phyloP scores from a whole-genome alignment of 2,329 filamentous ascomycete species.

The Chaetomium sp. region DNA sequence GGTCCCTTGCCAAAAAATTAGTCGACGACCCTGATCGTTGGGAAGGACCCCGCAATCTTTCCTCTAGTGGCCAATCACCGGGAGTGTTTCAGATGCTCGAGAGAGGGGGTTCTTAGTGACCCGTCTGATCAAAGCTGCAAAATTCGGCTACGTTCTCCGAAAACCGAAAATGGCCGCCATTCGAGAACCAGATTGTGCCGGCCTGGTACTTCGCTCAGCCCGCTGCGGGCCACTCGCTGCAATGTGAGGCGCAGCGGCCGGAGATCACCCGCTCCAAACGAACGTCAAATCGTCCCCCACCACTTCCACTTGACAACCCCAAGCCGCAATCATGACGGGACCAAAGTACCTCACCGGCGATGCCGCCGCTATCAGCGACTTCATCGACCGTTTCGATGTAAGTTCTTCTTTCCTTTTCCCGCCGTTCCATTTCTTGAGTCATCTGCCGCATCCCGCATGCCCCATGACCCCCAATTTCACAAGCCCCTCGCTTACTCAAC shows the following conservation, averaged over 20 bases:
- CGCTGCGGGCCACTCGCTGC: no score
- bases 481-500: constrained; percentile 6
- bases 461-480: neutral
- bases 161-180: no score
- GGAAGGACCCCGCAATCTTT: no score
- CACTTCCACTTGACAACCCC: neutral
- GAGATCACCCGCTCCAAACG: no score
- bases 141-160: no score
- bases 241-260: no score
- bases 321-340: constrained; percentile 26
- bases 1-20: no score
- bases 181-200: no score
- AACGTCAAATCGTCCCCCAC: neutral
- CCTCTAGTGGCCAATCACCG: constrained; percentile 2
- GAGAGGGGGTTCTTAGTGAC: no score
- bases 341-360: constrained; percentile 74
- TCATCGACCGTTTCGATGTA: constrained; percentile 89
- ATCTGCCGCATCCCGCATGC: neutral
- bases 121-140: no score
- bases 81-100: neutral
- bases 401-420: constrained; percentile 39
- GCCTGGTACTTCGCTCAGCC: no score
- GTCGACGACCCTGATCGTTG: no score
- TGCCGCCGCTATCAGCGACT: constrained; percentile 66
- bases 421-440: neutral